These are phyloP conservation scores for Russula dissimulans DNA, from an alignment of 768 basidiomycete genomes.

Conservation along the genomic window DNA sequence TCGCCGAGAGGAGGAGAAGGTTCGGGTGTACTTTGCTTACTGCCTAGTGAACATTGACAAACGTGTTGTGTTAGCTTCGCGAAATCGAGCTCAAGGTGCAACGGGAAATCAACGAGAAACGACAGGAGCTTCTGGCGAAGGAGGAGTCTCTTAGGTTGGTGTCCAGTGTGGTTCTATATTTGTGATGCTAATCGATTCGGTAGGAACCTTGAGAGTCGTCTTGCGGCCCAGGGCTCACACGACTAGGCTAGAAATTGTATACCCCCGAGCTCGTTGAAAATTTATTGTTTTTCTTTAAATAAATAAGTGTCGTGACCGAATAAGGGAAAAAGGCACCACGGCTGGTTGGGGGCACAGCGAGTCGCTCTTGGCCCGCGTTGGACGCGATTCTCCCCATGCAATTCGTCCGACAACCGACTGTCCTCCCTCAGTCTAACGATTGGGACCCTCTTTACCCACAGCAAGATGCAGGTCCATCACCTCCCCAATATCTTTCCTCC, in stretches of 20 bases:
- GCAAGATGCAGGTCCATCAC: slow-evolving; percentile 22
- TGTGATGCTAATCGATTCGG: not conserved
- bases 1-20: slow-evolving; percentile 93
- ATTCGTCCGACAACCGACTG: slow-evolving; percentile 23
- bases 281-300: not conserved
- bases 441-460: slow-evolving; percentile 25
- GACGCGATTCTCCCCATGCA: slow-evolving; percentile 10
- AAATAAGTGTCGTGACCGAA: not conserved
- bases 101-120: slow-evolving; percentile 94
- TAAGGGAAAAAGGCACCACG: slow-evolving; percentile 6
- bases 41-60: not conserved
- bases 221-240: slow-evolving; percentile 82
- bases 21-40: slow-evolving; percentile 24
- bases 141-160: slow-evolving; percentile 83
- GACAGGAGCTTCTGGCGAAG: slow-evolving; percentile 92
- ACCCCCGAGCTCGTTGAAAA: not conserved
- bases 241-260: slow-evolving; percentile 32
- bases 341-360: too few species aligned
- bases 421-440: slow-evolving; percentile 27
- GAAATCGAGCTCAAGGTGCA: slow-evolving; percentile 98
- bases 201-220: slow-evolving; percentile 83
- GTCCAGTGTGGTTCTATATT: not conserved
- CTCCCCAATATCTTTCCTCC: slow-evolving; percentile 24
- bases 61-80: slow-evolving; percentile 50
- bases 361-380: not conserved